Conservation (phyloP, 2,329 filamentous ascomycete genomes). For the Bipolaris bicolor region DNA sequence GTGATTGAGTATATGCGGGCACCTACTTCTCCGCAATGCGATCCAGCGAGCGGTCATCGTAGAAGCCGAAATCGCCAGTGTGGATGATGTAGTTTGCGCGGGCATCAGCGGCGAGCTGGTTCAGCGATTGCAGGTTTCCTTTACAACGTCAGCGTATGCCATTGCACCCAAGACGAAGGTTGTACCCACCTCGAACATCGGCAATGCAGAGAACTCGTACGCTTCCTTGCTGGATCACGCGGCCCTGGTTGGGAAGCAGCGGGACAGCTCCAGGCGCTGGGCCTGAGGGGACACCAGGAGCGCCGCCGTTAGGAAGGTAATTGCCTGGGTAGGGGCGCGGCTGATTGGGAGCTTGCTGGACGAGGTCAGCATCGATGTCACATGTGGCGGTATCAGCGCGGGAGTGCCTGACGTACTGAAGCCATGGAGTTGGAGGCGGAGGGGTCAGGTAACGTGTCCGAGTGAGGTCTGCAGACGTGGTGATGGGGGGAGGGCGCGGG, state of each 20-base stretch:
- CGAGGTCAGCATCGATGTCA: conserved; percentile 30
- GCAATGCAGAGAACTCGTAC: conserved; percentile 59
- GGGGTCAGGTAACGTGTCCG: conserved; percentile 30
- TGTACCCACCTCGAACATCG: conserved; percentile 56
- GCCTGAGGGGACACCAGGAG: conserved; percentile 48
- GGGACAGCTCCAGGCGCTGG: conserved; percentile 54
- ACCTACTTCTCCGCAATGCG: conserved; percentile 96
- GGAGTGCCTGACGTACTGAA: conserved; percentile 37
- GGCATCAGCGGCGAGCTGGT: conserved; percentile 93
- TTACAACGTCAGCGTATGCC: conserved; percentile 20
- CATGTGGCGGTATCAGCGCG: conserved; percentile 11
- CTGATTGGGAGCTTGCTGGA: conserved; percentile 58
- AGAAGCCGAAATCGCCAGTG: conserved; percentile 98
- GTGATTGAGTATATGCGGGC: conserved; percentile 17
- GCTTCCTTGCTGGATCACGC: conserved; percentile 58
- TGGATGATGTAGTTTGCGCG: conserved; percentile 98
- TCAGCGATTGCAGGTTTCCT: conserved; percentile 95
- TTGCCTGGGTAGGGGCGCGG: conserved; percentile 57
- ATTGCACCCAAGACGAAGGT: background rate
- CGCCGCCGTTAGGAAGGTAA: conserved; percentile 56
- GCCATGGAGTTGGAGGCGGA: conserved; percentile 41
- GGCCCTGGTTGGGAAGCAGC: conserved; percentile 60
- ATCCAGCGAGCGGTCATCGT: conserved; percentile 93
- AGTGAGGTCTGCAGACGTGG: conserved; percentile 19
- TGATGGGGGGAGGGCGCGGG: conserved; percentile 10